Evolutionary conservation across 176 grass and related monocot species (phyloP).

Genomic region (Tillandsia fasciculata): DNA sequence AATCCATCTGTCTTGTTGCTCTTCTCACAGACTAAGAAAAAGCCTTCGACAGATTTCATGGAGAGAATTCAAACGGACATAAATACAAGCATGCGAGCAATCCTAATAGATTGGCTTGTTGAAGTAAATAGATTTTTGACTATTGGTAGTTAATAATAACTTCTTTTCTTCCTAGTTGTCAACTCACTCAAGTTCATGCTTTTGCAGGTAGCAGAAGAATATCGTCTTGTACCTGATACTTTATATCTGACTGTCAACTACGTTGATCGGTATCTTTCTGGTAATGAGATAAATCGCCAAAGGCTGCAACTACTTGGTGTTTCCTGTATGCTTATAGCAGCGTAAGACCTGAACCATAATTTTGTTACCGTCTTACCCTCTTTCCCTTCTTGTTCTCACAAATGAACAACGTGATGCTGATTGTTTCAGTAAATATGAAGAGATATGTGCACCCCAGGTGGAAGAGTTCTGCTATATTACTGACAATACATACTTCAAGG

Average conservation of each 20-base stretch:
- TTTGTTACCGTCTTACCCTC: background rate
- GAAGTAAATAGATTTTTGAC: constrained; percentile 41
- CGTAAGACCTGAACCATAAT: constrained; percentile 51
- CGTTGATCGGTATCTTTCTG: constrained; percentile 87
- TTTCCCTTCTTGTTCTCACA: background rate
- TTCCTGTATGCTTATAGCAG: constrained; percentile 93
- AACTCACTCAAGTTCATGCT: constrained; percentile 2
- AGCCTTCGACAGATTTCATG: constrained; percentile 72
- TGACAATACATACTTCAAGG: constrained; percentile 98
- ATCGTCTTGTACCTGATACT: constrained; percentile 89
- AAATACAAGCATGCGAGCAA: constrained; percentile 86
- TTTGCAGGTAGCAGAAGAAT: constrained; percentile 89
- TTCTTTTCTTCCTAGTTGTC: background rate
- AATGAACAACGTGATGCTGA: background rate
- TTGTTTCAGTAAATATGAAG: constrained; percentile 80
- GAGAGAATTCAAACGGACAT: constrained; percentile 88
- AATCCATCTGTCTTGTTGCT: constrained; percentile 2
- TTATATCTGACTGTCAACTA: constrained; percentile 88
- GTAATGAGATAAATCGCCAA: constrained; percentile 87
- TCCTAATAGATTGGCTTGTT: constrained; percentile 97
- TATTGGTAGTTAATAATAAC: background rate
- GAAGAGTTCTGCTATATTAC: constrained; percentile 99
- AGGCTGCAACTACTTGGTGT: constrained; percentile 92
- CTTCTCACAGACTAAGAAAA: constrained; percentile 65
- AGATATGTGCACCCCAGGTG: constrained; percentile 97